Conservation (phyloP, 2,329 filamentous ascomycete species). For the Lasiodiplodia sp. region DNA sequence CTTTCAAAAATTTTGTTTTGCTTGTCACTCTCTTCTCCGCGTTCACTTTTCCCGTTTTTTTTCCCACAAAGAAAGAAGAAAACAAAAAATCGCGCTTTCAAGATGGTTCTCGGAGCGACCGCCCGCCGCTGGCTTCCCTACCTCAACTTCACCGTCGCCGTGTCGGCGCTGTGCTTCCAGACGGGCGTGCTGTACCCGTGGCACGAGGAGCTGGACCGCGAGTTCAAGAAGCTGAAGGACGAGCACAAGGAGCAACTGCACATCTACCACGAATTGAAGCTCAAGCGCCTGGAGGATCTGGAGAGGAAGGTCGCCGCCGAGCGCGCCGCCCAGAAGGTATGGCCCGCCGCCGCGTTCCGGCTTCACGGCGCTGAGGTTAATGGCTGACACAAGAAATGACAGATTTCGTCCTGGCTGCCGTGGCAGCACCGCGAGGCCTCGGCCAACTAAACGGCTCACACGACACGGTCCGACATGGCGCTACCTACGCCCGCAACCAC, state of each 20-base stretch:
- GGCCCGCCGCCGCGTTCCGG: not conserved
- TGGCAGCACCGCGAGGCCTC: conserved; percentile 16
- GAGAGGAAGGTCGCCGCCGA: conserved; percentile 24
- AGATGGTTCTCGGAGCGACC: conserved; percentile 29
- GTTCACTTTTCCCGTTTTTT: not conserved
- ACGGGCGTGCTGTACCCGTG: conserved; percentile 75
- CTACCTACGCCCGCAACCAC: not conserved
- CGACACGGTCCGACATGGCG: conserved; percentile 20
- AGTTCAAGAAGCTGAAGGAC: conserved; percentile 65
- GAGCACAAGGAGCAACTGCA: conserved; percentile 57
- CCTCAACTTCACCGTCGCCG: conserved; percentile 68
- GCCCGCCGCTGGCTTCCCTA: conserved; percentile 30
- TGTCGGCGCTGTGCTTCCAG: conserved; percentile 71
- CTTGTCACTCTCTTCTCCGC: conserved; percentile 19
- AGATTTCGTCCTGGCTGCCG: conserved; percentile 8
- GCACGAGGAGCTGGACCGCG: conserved; percentile 70
- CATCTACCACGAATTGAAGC: conserved; percentile 27
- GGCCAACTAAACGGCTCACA: conserved; percentile 1
- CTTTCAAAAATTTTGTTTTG: conserved; percentile 10
- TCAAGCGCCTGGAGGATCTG: conserved; percentile 25
- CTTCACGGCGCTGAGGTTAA: not conserved
- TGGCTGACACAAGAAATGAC: not conserved
- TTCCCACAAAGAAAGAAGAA: not conserved
- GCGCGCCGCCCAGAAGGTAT: conserved; percentile 15
- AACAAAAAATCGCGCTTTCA: not conserved